These are phyloP conservation scores for Deakozyma indianensis DNA, from an alignment of 805 yeast genomes.

Conservation along the genomic window DNA sequence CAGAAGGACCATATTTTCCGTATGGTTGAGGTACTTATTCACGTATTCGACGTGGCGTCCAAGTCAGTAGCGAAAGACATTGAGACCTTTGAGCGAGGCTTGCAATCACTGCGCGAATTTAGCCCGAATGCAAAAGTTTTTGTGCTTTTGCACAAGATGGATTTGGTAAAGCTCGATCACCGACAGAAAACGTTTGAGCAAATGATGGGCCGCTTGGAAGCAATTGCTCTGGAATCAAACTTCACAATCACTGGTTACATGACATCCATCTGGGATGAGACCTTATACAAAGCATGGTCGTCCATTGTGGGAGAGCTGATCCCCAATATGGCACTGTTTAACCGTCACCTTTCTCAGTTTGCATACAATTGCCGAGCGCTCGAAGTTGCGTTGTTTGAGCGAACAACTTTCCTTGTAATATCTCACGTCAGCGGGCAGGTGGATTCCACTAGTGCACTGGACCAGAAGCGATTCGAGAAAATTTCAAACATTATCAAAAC, in stretches of 20 bases:
- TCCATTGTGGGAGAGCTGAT: constrained; percentile 87
- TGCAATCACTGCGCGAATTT: constrained; percentile 65
- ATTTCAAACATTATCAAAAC: constrained; percentile 88
- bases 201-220: constrained; percentile 71
- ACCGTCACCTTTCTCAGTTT: constrained; percentile 58
- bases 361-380: constrained; percentile 67
- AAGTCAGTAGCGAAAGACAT: constrained; percentile 86
- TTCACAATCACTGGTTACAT: constrained; percentile 76
- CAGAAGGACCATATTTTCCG: constrained; percentile 87
- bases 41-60: constrained; percentile 91
- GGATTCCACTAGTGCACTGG: constrained; percentile 26
- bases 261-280: constrained; percentile 95
- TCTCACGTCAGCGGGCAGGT: constrained; percentile 26
- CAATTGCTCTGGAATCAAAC: constrained; percentile 53
- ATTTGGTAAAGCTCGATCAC: constrained; percentile 74
- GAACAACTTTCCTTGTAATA: constrained; percentile 77
- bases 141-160: constrained; percentile 91
- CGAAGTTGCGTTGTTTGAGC: constrained; percentile 84
- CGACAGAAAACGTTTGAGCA: constrained; percentile 70
- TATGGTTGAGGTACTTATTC: constrained; percentile 89
- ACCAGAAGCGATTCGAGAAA: constrained; percentile 88
- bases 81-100: constrained; percentile 74
- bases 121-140: constrained; percentile 88
- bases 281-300: constrained; percentile 93
- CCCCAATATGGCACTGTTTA: constrained; percentile 76